Conservation (phyloP, 2,329 filamentous ascomycete genomes). For the Coniochaeta pulveracea region DNA sequence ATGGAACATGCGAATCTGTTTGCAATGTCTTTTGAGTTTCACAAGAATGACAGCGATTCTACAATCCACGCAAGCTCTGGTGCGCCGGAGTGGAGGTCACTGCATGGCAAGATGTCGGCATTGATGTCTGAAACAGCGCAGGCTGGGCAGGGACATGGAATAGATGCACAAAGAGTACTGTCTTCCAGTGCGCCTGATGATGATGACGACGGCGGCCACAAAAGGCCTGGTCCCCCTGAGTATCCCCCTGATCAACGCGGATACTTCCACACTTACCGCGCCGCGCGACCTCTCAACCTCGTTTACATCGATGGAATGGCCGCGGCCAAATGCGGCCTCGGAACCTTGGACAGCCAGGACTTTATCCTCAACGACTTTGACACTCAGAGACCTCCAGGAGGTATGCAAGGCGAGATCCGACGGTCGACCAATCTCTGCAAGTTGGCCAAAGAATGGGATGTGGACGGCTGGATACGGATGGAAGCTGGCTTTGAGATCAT, state of each 20-base stretch:
- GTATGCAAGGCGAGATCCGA: slow-evolving; percentile 26
- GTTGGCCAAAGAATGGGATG: slow-evolving; percentile 37
- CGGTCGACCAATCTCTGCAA: slow-evolving; percentile 47
- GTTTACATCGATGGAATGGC: slow-evolving; percentile 62
- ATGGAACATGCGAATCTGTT: slow-evolving; percentile 62
- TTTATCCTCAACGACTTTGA: slow-evolving; percentile 30
- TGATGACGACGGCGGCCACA: slow-evolving; percentile 4
- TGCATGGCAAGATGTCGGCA: background rate
- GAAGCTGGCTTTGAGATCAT: slow-evolving; percentile 64
- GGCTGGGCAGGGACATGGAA: too few species aligned
- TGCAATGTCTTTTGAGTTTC: slow-evolving; percentile 23
- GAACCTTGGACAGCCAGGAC: slow-evolving; percentile 60
- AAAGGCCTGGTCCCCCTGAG: background rate
- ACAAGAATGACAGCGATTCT: background rate
- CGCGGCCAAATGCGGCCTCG: slow-evolving; percentile 52
- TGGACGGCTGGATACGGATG: slow-evolving; percentile 57
- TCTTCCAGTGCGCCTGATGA: background rate
- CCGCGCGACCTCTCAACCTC: slow-evolving; percentile 43
- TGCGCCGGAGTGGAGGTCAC: slow-evolving; percentile 3
- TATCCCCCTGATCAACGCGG: slow-evolving; percentile 23
- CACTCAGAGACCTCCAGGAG: slow-evolving; percentile 14
- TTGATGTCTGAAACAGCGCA: too few species aligned
- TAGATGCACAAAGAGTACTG: background rate
- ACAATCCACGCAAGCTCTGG: background rate
- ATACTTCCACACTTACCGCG: slow-evolving; percentile 56